Evolutionary conservation across 2,329 filamentous ascomycete species (phyloP).

Genomic region (Hypoxylon rubiginosum): DNA sequence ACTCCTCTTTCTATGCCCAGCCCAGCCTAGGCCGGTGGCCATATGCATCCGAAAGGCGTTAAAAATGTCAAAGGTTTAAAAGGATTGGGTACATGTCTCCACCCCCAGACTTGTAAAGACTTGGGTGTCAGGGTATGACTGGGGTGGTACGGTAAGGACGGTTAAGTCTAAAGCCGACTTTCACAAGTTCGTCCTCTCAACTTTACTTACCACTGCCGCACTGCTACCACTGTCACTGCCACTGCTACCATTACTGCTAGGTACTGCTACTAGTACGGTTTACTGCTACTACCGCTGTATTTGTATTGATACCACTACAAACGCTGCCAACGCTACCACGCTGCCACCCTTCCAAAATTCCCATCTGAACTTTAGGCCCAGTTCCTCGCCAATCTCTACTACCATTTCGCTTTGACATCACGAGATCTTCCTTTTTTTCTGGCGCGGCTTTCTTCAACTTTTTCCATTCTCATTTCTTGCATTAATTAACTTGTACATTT

Average conservation of each 20-base stretch:
- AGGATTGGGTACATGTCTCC: slow-evolving; percentile 1
- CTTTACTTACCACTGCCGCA: background rate
- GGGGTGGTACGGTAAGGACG: background rate
- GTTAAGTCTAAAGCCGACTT: background rate
- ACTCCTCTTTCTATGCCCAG: background rate
- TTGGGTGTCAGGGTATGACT: background rate
- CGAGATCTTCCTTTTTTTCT: slow-evolving; percentile 25
- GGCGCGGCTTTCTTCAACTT: slow-evolving; percentile 24
- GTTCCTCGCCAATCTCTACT: slow-evolving; percentile 5
- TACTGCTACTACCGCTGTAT: no score
- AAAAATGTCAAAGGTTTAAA: background rate
- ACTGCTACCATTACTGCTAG: background rate
- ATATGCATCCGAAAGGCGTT: background rate
- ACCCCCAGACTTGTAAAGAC: slow-evolving; percentile 2
- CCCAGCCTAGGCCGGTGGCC: background rate
- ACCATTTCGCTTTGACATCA: slow-evolving; percentile 21
- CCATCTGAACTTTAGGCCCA: slow-evolving; percentile 1
- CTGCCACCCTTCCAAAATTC: background rate
- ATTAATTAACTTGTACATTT: slow-evolving; percentile 36
- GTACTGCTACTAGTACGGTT: background rate
- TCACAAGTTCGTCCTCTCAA: background rate
- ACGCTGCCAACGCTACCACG: background rate
- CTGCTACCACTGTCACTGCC: background rate
- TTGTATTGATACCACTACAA: background rate
- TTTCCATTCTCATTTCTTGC: slow-evolving; percentile 13